phyloP scores from a whole-genome alignment of 139 green algal genomes.

The Micractinium conductrix region DNA sequence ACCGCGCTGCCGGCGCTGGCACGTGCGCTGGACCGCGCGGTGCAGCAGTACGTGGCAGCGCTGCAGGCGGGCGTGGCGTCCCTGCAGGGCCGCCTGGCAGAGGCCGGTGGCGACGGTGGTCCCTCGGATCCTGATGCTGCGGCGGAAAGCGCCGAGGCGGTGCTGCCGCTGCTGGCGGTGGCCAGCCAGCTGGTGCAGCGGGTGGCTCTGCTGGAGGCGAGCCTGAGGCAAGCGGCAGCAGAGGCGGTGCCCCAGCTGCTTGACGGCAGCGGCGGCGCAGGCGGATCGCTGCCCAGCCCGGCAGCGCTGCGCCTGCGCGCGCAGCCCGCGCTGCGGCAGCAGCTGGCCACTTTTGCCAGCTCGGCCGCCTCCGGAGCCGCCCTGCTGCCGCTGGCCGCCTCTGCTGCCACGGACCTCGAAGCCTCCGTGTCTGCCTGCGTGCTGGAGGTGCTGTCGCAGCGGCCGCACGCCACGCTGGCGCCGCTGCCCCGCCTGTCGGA shows the following conservation, averaged over 20 bases:
- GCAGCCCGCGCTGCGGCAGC: slow-evolving; percentile 34
- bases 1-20: slow-evolving; percentile 70
- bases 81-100: slow-evolving; percentile 5
- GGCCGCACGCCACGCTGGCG: slow-evolving; percentile 14
- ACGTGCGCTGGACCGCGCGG: slow-evolving; percentile 55
- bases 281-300: slow-evolving; percentile 11
- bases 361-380: background rate
- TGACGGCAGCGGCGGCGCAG: background rate
- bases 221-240: slow-evolving; percentile 36
- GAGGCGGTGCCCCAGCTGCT: slow-evolving; percentile 18
- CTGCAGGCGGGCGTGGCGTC: slow-evolving; percentile 22
- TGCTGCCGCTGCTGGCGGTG: slow-evolving; percentile 64
- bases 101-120: slow-evolving; percentile 31
- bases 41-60: slow-evolving; percentile 49
- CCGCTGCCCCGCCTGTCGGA: slow-evolving; percentile 31
- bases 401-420: background rate
- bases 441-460: slow-evolving; percentile 15
- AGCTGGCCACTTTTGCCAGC: slow-evolving; percentile 17
- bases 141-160: slow-evolving; percentile 34
- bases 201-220: slow-evolving; percentile 46
- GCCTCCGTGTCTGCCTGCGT: background rate
- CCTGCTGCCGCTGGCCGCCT: slow-evolving; percentile 20
- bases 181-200: slow-evolving; percentile 38
- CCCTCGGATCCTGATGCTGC: background rate
- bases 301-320: slow-evolving; percentile 16